Evolutionary conservation across 805 yeast species (phyloP), one percentile per base, ranked within the genome.

Genomic region (Saturnispora besseyi): DNA sequence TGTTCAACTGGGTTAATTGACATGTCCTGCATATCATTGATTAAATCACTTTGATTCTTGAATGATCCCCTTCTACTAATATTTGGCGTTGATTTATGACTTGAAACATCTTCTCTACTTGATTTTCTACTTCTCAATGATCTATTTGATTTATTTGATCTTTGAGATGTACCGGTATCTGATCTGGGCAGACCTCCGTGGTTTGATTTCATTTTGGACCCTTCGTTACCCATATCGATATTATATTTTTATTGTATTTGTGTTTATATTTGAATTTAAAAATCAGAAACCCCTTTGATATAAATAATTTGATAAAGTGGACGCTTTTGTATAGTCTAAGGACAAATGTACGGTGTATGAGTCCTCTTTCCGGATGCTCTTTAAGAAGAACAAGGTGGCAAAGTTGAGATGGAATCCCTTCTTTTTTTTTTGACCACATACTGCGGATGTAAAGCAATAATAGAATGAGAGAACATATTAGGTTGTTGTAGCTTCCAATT

Each of bases 161-260:
- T 55, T 5, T 57, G 55, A 11, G 69, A 65, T 5, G 62, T 62
- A 11, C 59, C 53, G 1, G 69, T 65, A 52, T 65, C 68, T 4
- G 67, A 54, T 41, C 69, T 55, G 7, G 60, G 49, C 42, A 65
- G 61, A 30, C 57, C 58, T 28, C 40, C 40, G 24, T 66, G 57
- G 38, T 46, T 51, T 5, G 57, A 53, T 45, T 58, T 62, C 22
- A 58, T 62, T 49, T 65, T 65, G 3, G 69, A 65, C 3, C 66
- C 57, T 55, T 65, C 68, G 53, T 65, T 65, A 45, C 69, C 69
- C 69, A 65, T 65, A 6, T 26, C 3, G 29, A 26, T 30, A 34
- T 40, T 13, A 30, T 28, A 22, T 45, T 8, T 21, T 11, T 38
- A 15, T 33, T 30, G 36, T 42, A 7, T 12, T 18, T 30, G 4